phyloP scores from a whole-genome alignment of 345 rosid species.

The Citrus mangshanensis region DNA sequence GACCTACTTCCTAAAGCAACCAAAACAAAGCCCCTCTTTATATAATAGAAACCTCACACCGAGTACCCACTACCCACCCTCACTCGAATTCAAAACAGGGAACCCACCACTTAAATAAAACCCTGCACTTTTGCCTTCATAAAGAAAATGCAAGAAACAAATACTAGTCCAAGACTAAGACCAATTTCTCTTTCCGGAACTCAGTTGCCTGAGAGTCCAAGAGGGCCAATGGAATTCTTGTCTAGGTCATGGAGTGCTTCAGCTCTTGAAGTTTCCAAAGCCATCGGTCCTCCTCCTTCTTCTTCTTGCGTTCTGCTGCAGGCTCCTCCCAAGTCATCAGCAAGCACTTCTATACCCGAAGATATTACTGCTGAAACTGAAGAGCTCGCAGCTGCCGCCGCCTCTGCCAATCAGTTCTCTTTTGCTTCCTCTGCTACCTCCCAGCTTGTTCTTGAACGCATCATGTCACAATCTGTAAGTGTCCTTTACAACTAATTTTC shows the following conservation, averaged over 20 bases:
- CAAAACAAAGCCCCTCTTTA: background rate
- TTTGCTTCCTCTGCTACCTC: slow-evolving; percentile 73
- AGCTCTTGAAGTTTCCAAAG: slow-evolving; percentile 76
- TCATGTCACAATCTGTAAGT: slow-evolving; percentile 87
- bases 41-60: background rate
- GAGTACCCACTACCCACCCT: background rate
- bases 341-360: slow-evolving; percentile 55
- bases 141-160: slow-evolving; percentile 33
- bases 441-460: slow-evolving; percentile 93
- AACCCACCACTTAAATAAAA: background rate
- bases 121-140: background rate
- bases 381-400: slow-evolving; percentile 20
- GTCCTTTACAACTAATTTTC: background rate
- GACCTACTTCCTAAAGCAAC: background rate
- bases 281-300: slow-evolving; percentile 40
- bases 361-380: slow-evolving; percentile 35
- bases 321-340: slow-evolving; percentile 27
- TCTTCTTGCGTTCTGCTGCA: slow-evolving; percentile 10
- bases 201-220: slow-evolving; percentile 76
- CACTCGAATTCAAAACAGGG: background rate
- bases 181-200: slow-evolving; percentile 25
- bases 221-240: slow-evolving; percentile 90
- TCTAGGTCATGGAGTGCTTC: slow-evolving; percentile 89
- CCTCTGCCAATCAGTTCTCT: slow-evolving; percentile 45
- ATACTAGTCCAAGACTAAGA: slow-evolving; percentile 6